phyloP scores from a whole-genome alignment of 495 filamentous ascomycete genomes.

The Talaromyces thailandensis region DNA sequence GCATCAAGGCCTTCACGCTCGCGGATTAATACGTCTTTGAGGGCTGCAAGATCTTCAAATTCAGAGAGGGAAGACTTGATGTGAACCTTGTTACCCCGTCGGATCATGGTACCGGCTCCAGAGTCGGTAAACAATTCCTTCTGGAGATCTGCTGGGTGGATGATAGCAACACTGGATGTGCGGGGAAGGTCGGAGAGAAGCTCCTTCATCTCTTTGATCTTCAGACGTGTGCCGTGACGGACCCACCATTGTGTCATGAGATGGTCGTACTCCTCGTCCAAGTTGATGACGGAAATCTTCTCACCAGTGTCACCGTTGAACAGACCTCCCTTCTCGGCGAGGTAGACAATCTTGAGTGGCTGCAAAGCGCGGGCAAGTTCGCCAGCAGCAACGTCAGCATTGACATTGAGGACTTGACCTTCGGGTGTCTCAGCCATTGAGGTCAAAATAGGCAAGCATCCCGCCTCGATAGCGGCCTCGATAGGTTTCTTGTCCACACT shows the following conservation, averaged over 20 bases:
- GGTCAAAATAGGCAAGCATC: slow-evolving; percentile 88
- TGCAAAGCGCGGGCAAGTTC: slow-evolving; percentile 84
- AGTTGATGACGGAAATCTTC: slow-evolving; percentile 96
- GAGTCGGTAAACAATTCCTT: slow-evolving; percentile 96
- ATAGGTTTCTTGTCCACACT: slow-evolving; percentile 87
- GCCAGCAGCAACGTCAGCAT: slow-evolving; percentile 92
- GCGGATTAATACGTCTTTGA: slow-evolving; percentile 77
- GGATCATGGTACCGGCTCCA: slow-evolving; percentile 89
- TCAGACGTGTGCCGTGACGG: slow-evolving; percentile 86
- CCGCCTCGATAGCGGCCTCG: slow-evolving; percentile 82
- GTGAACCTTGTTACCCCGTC: slow-evolving; percentile 84
- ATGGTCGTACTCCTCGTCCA: slow-evolving; percentile 94
- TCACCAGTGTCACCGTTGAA: slow-evolving; percentile 89
- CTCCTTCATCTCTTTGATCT: slow-evolving; percentile 98
- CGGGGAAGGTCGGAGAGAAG: slow-evolving; percentile 78
- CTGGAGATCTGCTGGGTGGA: slow-evolving; percentile 88
- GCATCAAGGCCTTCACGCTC: slow-evolving; percentile 84
- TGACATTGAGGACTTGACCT: slow-evolving; percentile 94
- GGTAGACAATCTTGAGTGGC: slow-evolving; percentile 95
- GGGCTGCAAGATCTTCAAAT: slow-evolving; percentile 64
- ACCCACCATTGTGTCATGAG: slow-evolving; percentile 96
- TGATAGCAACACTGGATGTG: slow-evolving; percentile 94
- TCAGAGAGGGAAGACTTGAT: slow-evolving; percentile 64
- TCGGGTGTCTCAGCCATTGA: slow-evolving; percentile 94
- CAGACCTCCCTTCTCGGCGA: slow-evolving; percentile 94